Conservation (phyloP, 768 basidiomycete genomes). For the Russula foetens region DNA sequence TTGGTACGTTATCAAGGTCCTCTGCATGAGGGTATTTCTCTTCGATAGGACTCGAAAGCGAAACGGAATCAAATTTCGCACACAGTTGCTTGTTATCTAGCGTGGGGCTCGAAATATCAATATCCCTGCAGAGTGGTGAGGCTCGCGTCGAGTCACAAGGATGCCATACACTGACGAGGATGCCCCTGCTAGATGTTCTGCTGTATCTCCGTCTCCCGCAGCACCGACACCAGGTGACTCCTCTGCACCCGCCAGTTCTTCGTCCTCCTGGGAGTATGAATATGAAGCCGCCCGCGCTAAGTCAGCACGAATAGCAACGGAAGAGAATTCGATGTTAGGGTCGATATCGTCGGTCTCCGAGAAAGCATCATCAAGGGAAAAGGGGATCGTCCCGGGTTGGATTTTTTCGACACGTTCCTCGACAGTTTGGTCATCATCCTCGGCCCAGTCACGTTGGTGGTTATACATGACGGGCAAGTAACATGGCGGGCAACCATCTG, state of each 20-base stretch:
- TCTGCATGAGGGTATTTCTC: neutral
- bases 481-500: neutral
- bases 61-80: constrained; percentile 10
- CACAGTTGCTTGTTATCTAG: constrained; percentile 21
- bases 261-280: constrained; percentile 29
- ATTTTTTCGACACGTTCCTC: neutral
- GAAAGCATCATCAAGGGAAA: constrained; percentile 55
- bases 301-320: constrained; percentile 54
- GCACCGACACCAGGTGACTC: constrained; percentile 46
- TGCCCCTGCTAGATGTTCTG: neutral
- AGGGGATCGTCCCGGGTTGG: neutral
- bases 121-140: constrained; percentile 23
- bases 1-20: neutral
- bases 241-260: constrained; percentile 23
- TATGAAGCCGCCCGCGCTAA: constrained; percentile 42
- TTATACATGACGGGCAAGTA: constrained; percentile 4
- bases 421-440: neutral
- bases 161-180: constrained; percentile 2
- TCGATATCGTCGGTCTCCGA: constrained; percentile 47
- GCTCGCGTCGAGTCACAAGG: neutral
- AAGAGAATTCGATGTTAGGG: constrained; percentile 44
- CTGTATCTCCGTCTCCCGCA: constrained; percentile 20
- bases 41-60: neutral
- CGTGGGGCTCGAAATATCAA: constrained; percentile 26
- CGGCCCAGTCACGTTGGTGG: neutral